These are phyloP conservation scores for Albatrellus sp. DNA, from an alignment of 1,284 basidiomycete species.

Conservation along the genomic window DNA sequence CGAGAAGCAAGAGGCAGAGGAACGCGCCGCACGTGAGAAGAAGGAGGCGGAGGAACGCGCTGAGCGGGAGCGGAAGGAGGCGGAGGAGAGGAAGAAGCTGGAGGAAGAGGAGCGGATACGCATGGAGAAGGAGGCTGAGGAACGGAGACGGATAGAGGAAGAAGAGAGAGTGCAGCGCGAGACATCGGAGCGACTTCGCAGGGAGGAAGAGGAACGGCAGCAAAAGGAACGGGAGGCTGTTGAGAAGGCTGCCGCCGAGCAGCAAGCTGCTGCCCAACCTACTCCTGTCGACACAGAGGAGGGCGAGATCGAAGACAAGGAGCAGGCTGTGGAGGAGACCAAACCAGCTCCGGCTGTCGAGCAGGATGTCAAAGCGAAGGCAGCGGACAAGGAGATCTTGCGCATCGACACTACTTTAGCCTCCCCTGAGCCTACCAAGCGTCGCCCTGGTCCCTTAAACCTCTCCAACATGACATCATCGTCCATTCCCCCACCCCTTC, in stretches of 20 bases:
- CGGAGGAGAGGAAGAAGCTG: too few relatives aligned
- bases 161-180: conserved; percentile 14
- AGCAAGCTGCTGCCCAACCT: conserved; percentile 14
- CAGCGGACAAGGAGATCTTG: conserved; percentile 32
- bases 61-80: too few relatives aligned
- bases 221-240: conserved; percentile 21
- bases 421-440: conserved; percentile 20
- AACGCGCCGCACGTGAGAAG: too few relatives aligned
- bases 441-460: conserved; percentile 66
- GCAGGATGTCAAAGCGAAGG: conserved; percentile 15
- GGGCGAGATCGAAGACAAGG: conserved; percentile 25
- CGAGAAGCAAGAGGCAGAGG: too few relatives aligned
- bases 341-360: conserved; percentile 13
- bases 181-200: conserved; percentile 17
- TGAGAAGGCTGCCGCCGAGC: conserved; percentile 16
- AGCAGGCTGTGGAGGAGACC: conserved; percentile 17
- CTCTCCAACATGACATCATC: conserved; percentile 36
- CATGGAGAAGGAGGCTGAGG: conserved; percentile 16
- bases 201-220: conserved; percentile 25
- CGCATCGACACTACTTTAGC: conserved; percentile 46
- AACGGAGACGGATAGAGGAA: too few relatives aligned
- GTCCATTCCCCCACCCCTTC: conserved; percentile 32
- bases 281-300: conserved; percentile 4
- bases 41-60: too few relatives aligned
- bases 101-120: too few relatives aligned